Percentiles rank a stretch among this genome's conserved stretches.
These are phyloP conservation scores for Neurospora crassa DNA, from an alignment of 2,329 filamentous ascomycete species.

Conservation along the genomic window DNA sequence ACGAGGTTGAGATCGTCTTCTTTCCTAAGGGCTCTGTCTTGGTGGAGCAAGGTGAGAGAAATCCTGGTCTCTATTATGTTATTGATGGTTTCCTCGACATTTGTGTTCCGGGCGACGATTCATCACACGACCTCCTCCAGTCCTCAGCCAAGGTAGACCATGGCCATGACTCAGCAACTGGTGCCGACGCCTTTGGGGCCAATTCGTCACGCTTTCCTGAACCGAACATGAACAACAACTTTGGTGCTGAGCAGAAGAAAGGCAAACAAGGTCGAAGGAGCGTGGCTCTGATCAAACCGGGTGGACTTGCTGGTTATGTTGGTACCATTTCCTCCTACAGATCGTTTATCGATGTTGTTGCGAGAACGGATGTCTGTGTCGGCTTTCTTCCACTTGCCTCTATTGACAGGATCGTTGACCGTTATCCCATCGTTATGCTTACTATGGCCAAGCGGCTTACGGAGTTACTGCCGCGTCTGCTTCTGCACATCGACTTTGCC, in stretches of 20 bases:
- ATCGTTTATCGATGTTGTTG: slow-evolving; percentile 92
- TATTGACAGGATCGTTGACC: slow-evolving; percentile 85
- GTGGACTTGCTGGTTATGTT: slow-evolving; percentile 87
- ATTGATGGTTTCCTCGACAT: slow-evolving; percentile 96
- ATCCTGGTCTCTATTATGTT: slow-evolving; percentile 93
- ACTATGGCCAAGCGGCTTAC: slow-evolving; percentile 96
- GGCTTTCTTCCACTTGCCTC: slow-evolving; percentile 82
- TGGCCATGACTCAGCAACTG: slow-evolving; percentile 11
- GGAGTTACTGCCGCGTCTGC: slow-evolving; percentile 75
- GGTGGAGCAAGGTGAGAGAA: slow-evolving; percentile 94
- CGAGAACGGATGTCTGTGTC: slow-evolving; percentile 97
- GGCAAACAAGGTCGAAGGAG: slow-evolving; percentile 48
- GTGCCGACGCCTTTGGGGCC: slow-evolving; percentile 20
- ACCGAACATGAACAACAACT: slow-evolving; percentile 17
- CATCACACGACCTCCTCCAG: slow-evolving; percentile 31
- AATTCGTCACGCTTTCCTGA: slow-evolving; percentile 20
- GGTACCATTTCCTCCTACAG: slow-evolving; percentile 90
- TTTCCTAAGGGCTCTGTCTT: slow-evolving; percentile 91
- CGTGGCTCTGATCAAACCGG: slow-evolving; percentile 86
- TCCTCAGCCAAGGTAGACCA: slow-evolving; percentile 21
- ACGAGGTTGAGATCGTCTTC: slow-evolving; percentile 94
- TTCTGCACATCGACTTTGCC: slow-evolving; percentile 95
- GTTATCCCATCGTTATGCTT: slow-evolving; percentile 81
- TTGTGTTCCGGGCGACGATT: slow-evolving; percentile 65
- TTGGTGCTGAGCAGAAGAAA: slow-evolving; percentile 34